Percentiles rank a stretch among this genome's conserved stretches.
These are phyloP conservation scores for Prunus fruticosa DNA, from an alignment of 306 rosid species.

Conservation along the genomic window DNA sequence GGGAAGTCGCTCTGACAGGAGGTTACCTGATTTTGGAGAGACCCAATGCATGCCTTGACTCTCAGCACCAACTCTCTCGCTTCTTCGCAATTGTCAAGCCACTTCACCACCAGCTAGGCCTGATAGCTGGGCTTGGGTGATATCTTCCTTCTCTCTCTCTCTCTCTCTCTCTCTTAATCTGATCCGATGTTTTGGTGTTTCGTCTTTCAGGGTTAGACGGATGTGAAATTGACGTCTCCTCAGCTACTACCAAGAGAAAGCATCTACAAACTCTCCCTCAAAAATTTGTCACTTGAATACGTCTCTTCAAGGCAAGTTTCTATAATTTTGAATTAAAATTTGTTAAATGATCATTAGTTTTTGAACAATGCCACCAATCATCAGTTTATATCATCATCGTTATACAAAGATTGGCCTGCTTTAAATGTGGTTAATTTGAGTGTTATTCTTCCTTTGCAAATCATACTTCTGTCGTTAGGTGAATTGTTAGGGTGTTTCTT, in stretches of 20 bases:
- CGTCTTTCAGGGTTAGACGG: conserved; percentile 74
- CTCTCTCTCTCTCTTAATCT: neutral
- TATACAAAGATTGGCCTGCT: neutral
- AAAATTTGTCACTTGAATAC: conserved; percentile 46
- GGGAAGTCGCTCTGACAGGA: conserved; percentile 74
- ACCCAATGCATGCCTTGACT: conserved; percentile 72
- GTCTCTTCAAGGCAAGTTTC: conserved; percentile 60
- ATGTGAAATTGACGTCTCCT: conserved; percentile 82
- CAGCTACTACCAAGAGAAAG: conserved; percentile 83
- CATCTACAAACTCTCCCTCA: conserved; percentile 61
- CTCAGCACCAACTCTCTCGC: conserved; percentile 82
- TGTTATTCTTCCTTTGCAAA: neutral
- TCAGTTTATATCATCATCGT: neutral
- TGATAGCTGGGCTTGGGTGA: conserved; percentile 79
- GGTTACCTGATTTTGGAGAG: conserved; percentile 77
- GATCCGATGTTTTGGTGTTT: neutral
- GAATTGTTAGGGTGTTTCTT: conserved; percentile 14
- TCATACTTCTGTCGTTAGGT: conserved; percentile 3
- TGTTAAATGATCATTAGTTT: neutral
- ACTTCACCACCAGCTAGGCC: conserved; percentile 45
- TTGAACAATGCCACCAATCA: neutral
- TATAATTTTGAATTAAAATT: neutral
- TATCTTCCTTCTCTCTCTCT: neutral
- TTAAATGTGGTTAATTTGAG: neutral
- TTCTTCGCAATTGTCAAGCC: conserved; percentile 81